Conservation (phyloP, 2,329 filamentous ascomycete species). For the Chaetomium sp. region DNA sequence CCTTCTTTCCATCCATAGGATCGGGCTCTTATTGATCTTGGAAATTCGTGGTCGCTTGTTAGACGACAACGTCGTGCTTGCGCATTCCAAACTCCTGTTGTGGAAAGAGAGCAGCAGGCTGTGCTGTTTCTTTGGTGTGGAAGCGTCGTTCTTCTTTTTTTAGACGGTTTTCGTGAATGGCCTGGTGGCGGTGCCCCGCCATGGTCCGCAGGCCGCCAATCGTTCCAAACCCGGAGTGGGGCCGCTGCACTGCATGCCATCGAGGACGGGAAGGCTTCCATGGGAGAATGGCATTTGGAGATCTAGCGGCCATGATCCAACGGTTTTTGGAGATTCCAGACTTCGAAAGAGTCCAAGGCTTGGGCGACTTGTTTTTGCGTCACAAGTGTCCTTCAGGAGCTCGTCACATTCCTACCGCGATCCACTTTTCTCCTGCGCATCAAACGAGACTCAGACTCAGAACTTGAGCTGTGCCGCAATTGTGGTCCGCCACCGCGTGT, state of each 20-base stretch:
- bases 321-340: not conserved
- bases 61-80: not conserved
- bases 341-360: not conserved
- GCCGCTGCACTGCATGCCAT: not conserved
- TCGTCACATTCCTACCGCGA: not conserved
- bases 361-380: not conserved
- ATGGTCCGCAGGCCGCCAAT: slow-evolving; percentile 3
- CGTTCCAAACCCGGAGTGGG: not conserved
- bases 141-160: slow-evolving; percentile 15
- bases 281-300: not conserved
- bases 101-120: not conserved
- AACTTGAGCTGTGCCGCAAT: slow-evolving; percentile 12
- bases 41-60: not conserved
- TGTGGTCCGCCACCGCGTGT: slow-evolving; percentile 9
- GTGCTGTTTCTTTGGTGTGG: not conserved
- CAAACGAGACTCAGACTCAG: not conserved
- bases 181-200: slow-evolving; percentile 12
- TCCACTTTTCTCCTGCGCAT: slow-evolving; percentile 1
- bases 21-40: not conserved
- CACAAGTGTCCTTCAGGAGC: not conserved
- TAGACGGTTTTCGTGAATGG: not conserved
- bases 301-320: not conserved
- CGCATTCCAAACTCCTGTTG: not conserved
- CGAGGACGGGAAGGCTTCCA: not conserved
- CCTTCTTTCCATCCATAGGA: not conserved